Evolutionary conservation across 768 basidiomycete genomes (phyloP).

Genomic region (Lyophyllum atratum): DNA sequence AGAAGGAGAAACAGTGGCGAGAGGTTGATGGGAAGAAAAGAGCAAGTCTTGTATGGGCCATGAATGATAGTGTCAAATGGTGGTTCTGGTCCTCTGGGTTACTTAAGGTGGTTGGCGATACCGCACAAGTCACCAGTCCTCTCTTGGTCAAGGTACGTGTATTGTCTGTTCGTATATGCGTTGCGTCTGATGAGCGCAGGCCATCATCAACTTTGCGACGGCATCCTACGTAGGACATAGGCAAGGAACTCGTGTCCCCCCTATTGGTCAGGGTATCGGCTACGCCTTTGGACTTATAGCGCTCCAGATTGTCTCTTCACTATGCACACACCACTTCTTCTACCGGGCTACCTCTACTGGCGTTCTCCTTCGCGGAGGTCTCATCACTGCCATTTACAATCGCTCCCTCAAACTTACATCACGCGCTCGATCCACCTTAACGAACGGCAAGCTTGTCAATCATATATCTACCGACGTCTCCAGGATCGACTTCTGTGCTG

Average conservation of each 20-base stretch:
- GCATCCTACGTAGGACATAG: constrained; percentile 56
- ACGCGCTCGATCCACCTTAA: constrained; percentile 75
- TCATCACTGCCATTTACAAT: constrained; percentile 86
- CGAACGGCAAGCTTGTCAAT: constrained; percentile 89
- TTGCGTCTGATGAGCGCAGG: constrained; percentile 34
- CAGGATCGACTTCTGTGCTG: constrained; percentile 84
- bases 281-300: constrained; percentile 68
- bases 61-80: constrained; percentile 79
- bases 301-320: constrained; percentile 66
- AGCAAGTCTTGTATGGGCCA: constrained; percentile 65
- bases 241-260: constrained; percentile 35
- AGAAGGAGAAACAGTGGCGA: constrained; percentile 65
- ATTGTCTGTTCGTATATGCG: neutral
- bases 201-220: constrained; percentile 70
- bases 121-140: constrained; percentile 72
- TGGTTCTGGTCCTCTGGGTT: constrained; percentile 77
- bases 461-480: constrained; percentile 94
- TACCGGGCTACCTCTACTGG: constrained; percentile 74
- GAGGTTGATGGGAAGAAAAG: constrained; percentile 60
- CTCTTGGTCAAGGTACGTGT: constrained; percentile 76
- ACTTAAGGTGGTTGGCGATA: constrained; percentile 63
- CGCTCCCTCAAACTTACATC: constrained; percentile 76
- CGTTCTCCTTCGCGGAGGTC: constrained; percentile 78
- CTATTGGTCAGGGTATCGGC: constrained; percentile 66
- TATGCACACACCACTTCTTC: constrained; percentile 83